A percentile compares a stretch with the other conserved stretches of the same genome.
Conservation (phyloP, 78 protist genomes). For the Creolimax fragrantissima region DNA sequence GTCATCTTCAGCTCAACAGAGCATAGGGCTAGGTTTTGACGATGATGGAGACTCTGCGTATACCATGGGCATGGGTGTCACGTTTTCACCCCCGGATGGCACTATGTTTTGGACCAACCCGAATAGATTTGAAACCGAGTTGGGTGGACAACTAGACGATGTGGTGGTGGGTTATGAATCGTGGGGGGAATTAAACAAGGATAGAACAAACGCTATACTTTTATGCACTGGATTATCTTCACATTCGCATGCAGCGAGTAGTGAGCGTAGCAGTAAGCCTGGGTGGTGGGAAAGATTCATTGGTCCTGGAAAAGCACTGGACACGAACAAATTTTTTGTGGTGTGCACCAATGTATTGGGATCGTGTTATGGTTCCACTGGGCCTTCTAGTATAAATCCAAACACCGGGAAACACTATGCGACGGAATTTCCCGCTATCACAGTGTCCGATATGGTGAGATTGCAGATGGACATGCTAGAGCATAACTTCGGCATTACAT, state of each 20-base stretch:
- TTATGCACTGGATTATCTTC: slow-evolving; percentile 32
- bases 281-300: slow-evolving; percentile 44
- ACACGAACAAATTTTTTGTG: slow-evolving; percentile 37
- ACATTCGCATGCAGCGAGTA: slow-evolving; percentile 5
- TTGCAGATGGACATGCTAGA: slow-evolving; percentile 7
- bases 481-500: slow-evolving; percentile 10
- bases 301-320: slow-evolving; percentile 37
- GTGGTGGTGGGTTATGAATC: background rate
- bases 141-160: background rate
- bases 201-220: background rate
- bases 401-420: slow-evolving; percentile 17
- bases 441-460: slow-evolving; percentile 39
- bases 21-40: too few relatives aligned
- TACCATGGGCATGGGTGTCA: background rate
- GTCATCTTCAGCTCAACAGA: too few relatives aligned
- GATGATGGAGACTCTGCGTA: background rate
- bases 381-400: slow-evolving; percentile 32
- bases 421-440: slow-evolving; percentile 11
- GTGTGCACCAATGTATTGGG: slow-evolving; percentile 46
- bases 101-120: background rate
- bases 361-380: slow-evolving; percentile 38
- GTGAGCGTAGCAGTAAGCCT: background rate
- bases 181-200: slow-evolving; percentile 18
- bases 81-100: background rate
- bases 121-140: background rate